These are phyloP conservation scores for Bocquillonia castaneifolia DNA, from an alignment of 441 rosid species.

Conservation along the genomic window DNA sequence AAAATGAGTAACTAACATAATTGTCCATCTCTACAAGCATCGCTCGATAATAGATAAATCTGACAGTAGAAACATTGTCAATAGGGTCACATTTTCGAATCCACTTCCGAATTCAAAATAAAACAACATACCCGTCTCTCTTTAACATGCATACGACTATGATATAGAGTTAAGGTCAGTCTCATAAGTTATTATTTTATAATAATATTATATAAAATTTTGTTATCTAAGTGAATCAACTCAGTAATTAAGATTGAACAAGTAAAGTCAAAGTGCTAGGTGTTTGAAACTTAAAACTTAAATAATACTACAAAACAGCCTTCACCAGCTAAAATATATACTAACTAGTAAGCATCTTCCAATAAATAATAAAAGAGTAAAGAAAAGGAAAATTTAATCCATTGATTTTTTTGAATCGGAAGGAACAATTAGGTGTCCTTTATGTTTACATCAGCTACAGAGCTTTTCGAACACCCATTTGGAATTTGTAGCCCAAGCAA, in stretches of 20 bases:
- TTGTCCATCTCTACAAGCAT: too few species aligned
- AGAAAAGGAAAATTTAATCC: background rate
- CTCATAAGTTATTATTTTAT: background rate
- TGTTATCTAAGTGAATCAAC: background rate
- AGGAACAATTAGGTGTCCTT: background rate
- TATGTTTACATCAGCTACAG: slow-evolving; percentile 2
- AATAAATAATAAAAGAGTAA: background rate
- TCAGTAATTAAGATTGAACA: background rate
- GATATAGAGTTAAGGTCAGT: background rate
- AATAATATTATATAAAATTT: background rate
- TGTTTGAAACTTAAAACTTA: slow-evolving; percentile 2
- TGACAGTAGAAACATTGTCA: too few species aligned
- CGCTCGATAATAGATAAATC: too few species aligned
- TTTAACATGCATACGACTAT: background rate
- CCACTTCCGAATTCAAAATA: too few species aligned
- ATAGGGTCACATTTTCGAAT: too few species aligned
- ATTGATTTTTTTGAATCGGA: background rate
- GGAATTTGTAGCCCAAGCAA: slow-evolving; percentile 10
- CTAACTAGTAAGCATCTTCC: too few species aligned
- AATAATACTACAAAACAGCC: background rate
- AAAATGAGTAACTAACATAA: background rate
- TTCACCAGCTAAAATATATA: slow-evolving; percentile 4
- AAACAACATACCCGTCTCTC: background rate
- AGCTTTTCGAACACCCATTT: background rate
- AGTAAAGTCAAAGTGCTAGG: background rate